Conservation (phyloP, 2,329 filamentous ascomycete genomes). For the Phialophora verrucosa region DNA sequence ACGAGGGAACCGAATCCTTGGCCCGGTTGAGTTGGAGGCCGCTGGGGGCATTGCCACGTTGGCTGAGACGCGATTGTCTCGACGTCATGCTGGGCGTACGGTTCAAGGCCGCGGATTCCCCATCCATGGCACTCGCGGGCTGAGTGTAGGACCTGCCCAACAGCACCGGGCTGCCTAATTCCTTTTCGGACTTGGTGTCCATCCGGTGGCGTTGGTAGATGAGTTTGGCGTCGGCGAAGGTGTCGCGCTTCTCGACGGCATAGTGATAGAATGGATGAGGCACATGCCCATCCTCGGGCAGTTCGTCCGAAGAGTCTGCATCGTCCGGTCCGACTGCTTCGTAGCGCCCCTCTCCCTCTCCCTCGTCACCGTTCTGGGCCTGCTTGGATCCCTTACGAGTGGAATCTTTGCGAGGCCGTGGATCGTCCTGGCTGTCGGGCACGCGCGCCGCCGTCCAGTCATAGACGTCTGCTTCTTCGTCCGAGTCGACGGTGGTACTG, state of each 20-base stretch:
- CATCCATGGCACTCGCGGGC: conserved; percentile 32
- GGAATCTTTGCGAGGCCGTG: conserved; percentile 17
- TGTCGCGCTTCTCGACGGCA: conserved; percentile 91
- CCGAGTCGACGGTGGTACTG: conserved; percentile 33
- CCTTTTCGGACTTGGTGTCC: conserved; percentile 51
- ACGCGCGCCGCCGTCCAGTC: conserved; percentile 35
- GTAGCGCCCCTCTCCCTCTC: conserved; percentile 3
- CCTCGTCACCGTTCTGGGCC: conserved; percentile 21
- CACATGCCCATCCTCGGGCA: conserved; percentile 31
- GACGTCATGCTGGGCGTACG: conserved; percentile 40
- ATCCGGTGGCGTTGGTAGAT: conserved; percentile 91
- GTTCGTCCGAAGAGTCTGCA: conserved; percentile 33
- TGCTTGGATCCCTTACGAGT: conserved; percentile 20
- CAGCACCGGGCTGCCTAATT: conserved; percentile 42
- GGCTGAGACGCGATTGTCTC: conserved; percentile 35
- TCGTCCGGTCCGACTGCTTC: conserved; percentile 25
- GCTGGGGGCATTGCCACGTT: conserved; percentile 26
- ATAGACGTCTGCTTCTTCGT: conserved; percentile 38
- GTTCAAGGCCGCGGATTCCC: conserved; percentile 31
- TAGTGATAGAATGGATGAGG: conserved; percentile 81
- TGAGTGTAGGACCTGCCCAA: conserved; percentile 43
- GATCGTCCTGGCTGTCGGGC: conserved; percentile 28
- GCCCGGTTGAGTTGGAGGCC: conserved; percentile 24
- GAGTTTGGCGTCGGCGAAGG: conserved; percentile 89
- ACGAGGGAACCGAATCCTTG: conserved; percentile 33